Conservation (phyloP, 768 basidiomycete genomes). For the Agrocybe praecox region DNA sequence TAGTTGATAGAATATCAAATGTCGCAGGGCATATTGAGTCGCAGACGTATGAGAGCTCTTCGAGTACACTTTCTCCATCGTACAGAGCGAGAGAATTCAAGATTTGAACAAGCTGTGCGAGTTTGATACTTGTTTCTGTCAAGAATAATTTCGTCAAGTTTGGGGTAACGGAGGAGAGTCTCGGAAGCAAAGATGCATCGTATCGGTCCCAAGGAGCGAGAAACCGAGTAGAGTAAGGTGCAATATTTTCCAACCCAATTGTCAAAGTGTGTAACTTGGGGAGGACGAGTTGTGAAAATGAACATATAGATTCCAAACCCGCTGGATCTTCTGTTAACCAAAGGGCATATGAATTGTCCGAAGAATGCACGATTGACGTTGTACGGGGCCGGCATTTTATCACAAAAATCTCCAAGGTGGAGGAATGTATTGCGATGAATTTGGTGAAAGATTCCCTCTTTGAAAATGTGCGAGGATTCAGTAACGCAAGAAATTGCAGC, state of each 20-base stretch:
- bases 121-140: too few relatives aligned
- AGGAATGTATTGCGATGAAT: not conserved
- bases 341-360: not conserved
- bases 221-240: not conserved
- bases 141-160: conserved; percentile 1
- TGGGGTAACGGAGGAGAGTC: not conserved
- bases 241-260: not conserved
- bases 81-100: too few relatives aligned
- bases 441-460: not conserved
- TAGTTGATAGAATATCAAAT: too few relatives aligned
- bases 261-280: not conserved
- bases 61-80: too few relatives aligned
- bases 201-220: too few relatives aligned
- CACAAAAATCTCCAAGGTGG: not conserved
- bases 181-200: too few relatives aligned
- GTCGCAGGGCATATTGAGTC: too few relatives aligned
- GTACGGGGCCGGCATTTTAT: not conserved
- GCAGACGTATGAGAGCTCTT: too few relatives aligned
- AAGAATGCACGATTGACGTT: not conserved
- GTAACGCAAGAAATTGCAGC: not conserved
- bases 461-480: not conserved
- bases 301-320: not conserved
- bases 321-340: not conserved
- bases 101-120: too few relatives aligned
- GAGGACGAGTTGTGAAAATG: not conserved